phyloP scores from a whole-genome alignment of 2,329 filamentous ascomycete species.

The Ophiostoma fasciatum region DNA sequence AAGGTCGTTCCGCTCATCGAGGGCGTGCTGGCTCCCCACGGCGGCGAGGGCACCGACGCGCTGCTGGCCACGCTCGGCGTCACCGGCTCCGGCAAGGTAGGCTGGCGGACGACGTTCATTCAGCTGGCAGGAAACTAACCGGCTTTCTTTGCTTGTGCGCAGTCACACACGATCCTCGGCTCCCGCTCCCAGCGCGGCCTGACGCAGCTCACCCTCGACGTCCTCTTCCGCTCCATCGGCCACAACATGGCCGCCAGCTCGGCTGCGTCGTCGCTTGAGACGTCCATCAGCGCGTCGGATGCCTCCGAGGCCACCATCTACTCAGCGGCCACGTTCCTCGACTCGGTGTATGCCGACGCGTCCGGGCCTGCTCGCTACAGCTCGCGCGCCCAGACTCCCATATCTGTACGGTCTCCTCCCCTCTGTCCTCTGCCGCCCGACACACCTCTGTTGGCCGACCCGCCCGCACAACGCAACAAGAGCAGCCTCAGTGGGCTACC shows the following conservation, averaged over 20 bases:
- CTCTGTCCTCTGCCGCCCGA: slow-evolving; percentile 27
- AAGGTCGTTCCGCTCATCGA: slow-evolving; percentile 63
- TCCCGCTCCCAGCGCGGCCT: slow-evolving; percentile 75
- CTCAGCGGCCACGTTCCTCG: slow-evolving; percentile 61
- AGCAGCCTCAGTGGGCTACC: slow-evolving; percentile 11
- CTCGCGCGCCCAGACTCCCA: slow-evolving; percentile 54
- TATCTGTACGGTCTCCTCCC: slow-evolving; percentile 43
- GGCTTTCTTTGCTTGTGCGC: too few relatives aligned
- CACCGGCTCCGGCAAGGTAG: slow-evolving; percentile 92
- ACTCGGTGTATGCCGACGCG: slow-evolving; percentile 58
- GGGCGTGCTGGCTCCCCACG: slow-evolving; percentile 59
- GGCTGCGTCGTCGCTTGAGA: slow-evolving; percentile 45
- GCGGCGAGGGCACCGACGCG: slow-evolving; percentile 72
- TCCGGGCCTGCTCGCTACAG: slow-evolving; percentile 39
- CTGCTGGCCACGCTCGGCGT: slow-evolving; percentile 84
- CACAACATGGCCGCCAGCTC: slow-evolving; percentile 51
- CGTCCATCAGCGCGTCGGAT: slow-evolving; percentile 64
- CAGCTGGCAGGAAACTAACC: background rate
- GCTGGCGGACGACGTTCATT: too few relatives aligned
- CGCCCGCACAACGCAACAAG: background rate
- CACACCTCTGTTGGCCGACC: too few relatives aligned
- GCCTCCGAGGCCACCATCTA: slow-evolving; percentile 66
- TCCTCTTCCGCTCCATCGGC: slow-evolving; percentile 71
- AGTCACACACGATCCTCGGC: slow-evolving; percentile 94
- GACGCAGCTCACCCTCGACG: slow-evolving; percentile 80